Percentiles rank a stretch among this genome's conserved stretches.
phyloP scores from a whole-genome alignment of 2,329 filamentous ascomycete species.

The Colletotrichum shisoi region DNA sequence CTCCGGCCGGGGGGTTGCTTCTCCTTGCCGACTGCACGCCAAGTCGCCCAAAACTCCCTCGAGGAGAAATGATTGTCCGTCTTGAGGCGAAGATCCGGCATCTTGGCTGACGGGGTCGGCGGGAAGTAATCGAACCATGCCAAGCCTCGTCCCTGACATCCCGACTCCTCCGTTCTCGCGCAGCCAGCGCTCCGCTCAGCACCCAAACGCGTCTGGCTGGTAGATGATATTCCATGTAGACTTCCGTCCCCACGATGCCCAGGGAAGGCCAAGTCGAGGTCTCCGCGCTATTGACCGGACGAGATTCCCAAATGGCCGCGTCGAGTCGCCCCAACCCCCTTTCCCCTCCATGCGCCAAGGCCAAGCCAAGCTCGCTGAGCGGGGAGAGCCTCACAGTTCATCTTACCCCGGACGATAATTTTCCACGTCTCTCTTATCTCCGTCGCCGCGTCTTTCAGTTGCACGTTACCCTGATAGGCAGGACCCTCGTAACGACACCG shows the following conservation, averaged over 20 bases:
- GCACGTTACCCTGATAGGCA: neutral
- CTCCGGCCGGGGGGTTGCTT: neutral
- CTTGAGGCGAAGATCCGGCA: neutral
- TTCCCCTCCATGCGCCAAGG: conserved; percentile 26
- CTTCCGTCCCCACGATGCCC: neutral
- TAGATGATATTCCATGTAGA: too few species aligned
- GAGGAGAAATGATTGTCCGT: neutral
- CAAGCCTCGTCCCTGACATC: neutral
- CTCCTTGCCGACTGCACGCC: neutral
- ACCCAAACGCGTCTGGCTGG: neutral
- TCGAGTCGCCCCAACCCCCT: neutral
- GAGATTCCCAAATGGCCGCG: conserved; percentile 5
- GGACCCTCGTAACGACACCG: neutral
- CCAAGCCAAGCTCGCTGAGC: conserved; percentile 20
- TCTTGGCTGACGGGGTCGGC: neutral
- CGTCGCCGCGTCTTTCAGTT: neutral
- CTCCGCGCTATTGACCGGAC: neutral
- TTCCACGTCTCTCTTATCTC: conserved; percentile 35
- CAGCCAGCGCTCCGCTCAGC: neutral
- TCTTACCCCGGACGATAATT: conserved; percentile 30
- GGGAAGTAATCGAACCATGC: neutral
- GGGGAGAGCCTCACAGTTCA: conserved; percentile 30
- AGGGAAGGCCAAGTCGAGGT: conserved; percentile 3
- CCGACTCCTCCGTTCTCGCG: neutral
- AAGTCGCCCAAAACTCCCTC: neutral